These are phyloP conservation scores for Ormosia emarginata DNA, from an alignment of 306 rosid genomes.

Conservation along the genomic window DNA sequence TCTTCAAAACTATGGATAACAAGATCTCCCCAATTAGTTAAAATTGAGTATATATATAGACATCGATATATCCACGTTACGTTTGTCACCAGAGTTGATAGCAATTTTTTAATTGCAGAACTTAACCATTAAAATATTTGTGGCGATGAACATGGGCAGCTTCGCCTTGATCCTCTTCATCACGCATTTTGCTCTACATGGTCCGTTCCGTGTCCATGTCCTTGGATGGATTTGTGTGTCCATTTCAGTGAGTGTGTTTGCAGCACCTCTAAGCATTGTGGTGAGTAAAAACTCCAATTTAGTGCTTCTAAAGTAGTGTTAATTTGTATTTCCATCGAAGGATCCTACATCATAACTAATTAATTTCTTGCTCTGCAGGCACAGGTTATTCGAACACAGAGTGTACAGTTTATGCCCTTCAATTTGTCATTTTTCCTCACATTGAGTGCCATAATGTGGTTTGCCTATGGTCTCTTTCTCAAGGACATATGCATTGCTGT, in stretches of 20 bases:
- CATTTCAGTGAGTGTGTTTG: conserved; percentile 60
- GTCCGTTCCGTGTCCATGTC: conserved; percentile 22
- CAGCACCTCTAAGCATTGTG: conserved; percentile 69
- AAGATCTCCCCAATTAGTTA: not conserved
- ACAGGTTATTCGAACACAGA: conserved; percentile 58
- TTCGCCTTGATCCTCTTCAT: conserved; percentile 38
- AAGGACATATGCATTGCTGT: conserved; percentile 63
- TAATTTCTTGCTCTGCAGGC: conserved; percentile 28
- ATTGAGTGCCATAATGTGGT: conserved; percentile 75
- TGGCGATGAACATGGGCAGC: conserved; percentile 43
- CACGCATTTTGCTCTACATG: conserved; percentile 24
- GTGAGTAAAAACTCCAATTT: conserved; percentile 27
- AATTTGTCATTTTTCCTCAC: conserved; percentile 65
- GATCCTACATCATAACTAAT: not conserved
- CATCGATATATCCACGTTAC: not conserved
- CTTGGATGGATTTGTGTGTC: conserved; percentile 71
- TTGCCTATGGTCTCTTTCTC: conserved; percentile 52
- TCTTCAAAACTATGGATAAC: not conserved
- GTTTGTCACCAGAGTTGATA: not conserved
- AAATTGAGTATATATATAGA: not conserved
- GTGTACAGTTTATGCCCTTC: conserved; percentile 77
- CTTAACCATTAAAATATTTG: conserved; percentile 37
- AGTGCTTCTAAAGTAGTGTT: no score
- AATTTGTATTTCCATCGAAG: no score
- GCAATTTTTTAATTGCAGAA: conserved; percentile 29